Base-by-base conservation (phyloP, 1,284 basidiomycete species). In the Puccinia horiana region DNA sequence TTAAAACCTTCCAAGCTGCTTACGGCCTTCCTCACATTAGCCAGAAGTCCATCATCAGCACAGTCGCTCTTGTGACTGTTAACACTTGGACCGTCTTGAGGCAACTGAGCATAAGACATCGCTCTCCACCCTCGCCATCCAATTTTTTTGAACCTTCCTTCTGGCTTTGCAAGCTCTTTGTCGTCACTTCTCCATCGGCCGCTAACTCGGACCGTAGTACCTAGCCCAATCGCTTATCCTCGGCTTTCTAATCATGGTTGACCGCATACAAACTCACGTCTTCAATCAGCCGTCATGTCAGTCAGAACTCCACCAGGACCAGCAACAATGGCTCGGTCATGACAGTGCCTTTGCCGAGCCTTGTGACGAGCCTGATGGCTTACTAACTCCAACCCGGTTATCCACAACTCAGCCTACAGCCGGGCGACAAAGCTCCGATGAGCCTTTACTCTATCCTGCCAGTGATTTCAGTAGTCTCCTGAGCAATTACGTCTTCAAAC, bases 21-120 rank as follows among this genome's bases (percentile, higher is more conserved):
- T 32, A 2, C 8, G 9, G 8, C 56, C 29, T 37, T 11, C 14
- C 3, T 63, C 16, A 12, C 61, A 35, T 65, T 37, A 65, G 37
- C 63, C 32, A 63, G 61, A 23, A 63, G 32, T 20, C 58, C 35
- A 32, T 32, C 58, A 26, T 61, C 52, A 54, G 52, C 52, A 8
- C n/a, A 29, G 23, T 29, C 37, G n/a, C n/a, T 6, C 65, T 2
- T 18, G 37, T 44, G 35, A 18, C 61, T 37, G 61, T n/a, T 58
- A 29, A 44, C n/a, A 26, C 65, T 69, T 23, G 32, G 40, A 69
- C 65, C 65, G 18, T 69, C 65, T 11, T 47, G 23, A n/a, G 40
- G 42, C n/a, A 69, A 44, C 65, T 69, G 65, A 69, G 65, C 42
- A 69, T 47, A 47, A 69, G 65, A 47, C 65, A 69, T 40, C n/a